Percentiles rank a stretch among this genome's conserved stretches.
These are phyloP conservation scores for Candida xiaguanensis DNA, from an alignment of 805 yeast species.

Conservation along the genomic window DNA sequence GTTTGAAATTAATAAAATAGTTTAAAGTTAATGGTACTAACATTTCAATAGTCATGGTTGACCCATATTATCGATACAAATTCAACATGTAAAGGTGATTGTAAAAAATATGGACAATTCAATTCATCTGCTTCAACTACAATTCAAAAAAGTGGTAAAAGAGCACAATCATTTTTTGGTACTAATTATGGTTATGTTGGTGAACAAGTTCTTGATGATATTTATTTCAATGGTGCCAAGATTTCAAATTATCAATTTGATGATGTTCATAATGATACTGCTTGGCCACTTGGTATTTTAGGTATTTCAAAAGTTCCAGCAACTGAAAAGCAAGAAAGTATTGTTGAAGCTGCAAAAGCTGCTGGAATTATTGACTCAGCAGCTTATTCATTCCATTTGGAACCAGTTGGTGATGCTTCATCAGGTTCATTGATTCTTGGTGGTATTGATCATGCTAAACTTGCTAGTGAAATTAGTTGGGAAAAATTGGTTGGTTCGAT, in stretches of 20 bases:
- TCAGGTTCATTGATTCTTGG: slow-evolving; percentile 3
- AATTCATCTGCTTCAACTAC: background rate
- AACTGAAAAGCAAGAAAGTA: background rate
- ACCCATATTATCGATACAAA: slow-evolving; percentile 1
- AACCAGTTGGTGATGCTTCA: background rate
- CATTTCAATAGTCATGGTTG: slow-evolving; percentile 2
- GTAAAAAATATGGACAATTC: background rate
- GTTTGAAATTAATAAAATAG: no score
- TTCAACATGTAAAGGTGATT: background rate
- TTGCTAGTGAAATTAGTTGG: background rate
- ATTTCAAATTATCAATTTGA: slow-evolving; percentile 1
- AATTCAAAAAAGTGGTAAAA: background rate
- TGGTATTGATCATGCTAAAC: slow-evolving; percentile 4
- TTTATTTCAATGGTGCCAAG: slow-evolving; percentile 1
- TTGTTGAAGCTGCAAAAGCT: background rate
- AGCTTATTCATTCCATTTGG: slow-evolving; percentile 2
- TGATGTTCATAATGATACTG: slow-evolving; percentile 2
- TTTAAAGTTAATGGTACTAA: no score
- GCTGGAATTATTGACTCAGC: slow-evolving; percentile 1
- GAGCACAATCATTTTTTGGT: background rate
- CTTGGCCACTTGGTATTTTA: background rate
- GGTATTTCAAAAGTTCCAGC: slow-evolving; percentile 1
- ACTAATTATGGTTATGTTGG: background rate
- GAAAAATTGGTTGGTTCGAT: background rate
- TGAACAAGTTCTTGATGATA: background rate